Percentiles rank a stretch among this genome's conserved stretches.
Evolutionary conservation across 441 rosid species (phyloP).

Genomic region (Manihot esculenta): DNA sequence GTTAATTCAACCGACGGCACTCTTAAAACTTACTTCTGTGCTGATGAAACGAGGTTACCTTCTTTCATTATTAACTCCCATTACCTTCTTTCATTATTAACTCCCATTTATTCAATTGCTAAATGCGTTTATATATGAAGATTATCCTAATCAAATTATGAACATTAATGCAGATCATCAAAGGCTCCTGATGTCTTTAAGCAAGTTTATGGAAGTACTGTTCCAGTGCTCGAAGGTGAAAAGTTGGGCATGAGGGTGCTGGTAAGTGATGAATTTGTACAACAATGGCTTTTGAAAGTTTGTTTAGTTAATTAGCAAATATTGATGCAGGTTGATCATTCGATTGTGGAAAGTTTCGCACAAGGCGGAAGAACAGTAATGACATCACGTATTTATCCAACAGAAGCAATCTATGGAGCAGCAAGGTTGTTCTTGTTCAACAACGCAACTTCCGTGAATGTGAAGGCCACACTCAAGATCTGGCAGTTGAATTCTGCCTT

Average conservation of each 20-base stretch:
- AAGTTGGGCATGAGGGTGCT: constrained; percentile 63
- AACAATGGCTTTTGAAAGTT: too few species aligned
- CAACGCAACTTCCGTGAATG: constrained; percentile 60
- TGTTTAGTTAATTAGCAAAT: too few species aligned
- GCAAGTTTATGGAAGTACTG: constrained; percentile 54
- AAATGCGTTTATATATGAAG: too few species aligned
- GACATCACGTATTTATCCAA: constrained; percentile 84
- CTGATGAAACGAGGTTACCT: constrained; percentile 63
- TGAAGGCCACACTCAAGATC: constrained; percentile 59
- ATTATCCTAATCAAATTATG: not conserved
- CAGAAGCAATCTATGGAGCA: constrained; percentile 71
- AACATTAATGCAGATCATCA: constrained; percentile 54
- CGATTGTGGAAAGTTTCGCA: constrained; percentile 83
- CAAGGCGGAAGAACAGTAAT: constrained; percentile 86
- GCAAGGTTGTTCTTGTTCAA: constrained; percentile 78
- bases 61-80: too few species aligned
- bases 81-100: too few species aligned
- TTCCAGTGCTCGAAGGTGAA: constrained; percentile 78
- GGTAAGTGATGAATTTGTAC: constrained; percentile 36
- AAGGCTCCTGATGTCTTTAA: constrained; percentile 68
- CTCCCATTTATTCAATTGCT: too few species aligned
- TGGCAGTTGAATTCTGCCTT: constrained; percentile 94
- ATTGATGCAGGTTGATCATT: constrained; percentile 74
- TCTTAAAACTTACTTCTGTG: constrained; percentile 64
- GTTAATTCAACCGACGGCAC: constrained; percentile 49